A percentile compares a stretch with the other conserved stretches of the same genome.
Evolutionary conservation across 768 basidiomycete genomes (phyloP).

Genomic region (Boletus fagicola): DNA sequence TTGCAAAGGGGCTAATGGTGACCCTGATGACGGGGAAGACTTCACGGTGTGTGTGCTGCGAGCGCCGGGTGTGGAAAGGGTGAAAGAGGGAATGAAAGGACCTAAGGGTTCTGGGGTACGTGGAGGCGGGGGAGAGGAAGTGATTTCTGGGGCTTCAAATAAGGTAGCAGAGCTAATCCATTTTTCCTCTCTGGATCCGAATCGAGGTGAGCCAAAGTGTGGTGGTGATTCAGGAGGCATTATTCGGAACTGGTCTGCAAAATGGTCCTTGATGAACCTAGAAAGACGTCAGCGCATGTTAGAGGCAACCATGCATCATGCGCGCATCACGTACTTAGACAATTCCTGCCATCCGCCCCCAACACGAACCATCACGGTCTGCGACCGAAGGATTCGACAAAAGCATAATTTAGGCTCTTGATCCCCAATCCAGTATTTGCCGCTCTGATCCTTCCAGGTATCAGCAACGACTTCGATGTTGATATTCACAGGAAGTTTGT

Average conservation of each 20-base stretch:
- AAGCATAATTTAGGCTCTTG: slow-evolving; percentile 89
- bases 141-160: slow-evolving; percentile 50
- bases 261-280: slow-evolving; percentile 86
- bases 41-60: slow-evolving; percentile 45
- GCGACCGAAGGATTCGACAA: slow-evolving; percentile 85
- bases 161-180: slow-evolving; percentile 84
- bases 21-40: slow-evolving; percentile 62
- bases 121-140: slow-evolving; percentile 41
- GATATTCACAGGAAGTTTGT: slow-evolving; percentile 81
- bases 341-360: slow-evolving; percentile 94
- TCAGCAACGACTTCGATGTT: slow-evolving; percentile 78
- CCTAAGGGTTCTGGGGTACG: slow-evolving; percentile 66
- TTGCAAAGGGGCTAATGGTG: slow-evolving; percentile 77
- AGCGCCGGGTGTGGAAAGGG: slow-evolving; percentile 49
- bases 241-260: slow-evolving; percentile 78
- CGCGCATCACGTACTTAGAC: slow-evolving; percentile 62
- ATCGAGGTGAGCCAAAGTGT: slow-evolving; percentile 39
- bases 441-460: slow-evolving; percentile 89
- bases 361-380: slow-evolving; percentile 95
- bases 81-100: slow-evolving; percentile 63
- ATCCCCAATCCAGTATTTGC: slow-evolving; percentile 95
- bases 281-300: slow-evolving; percentile 9
- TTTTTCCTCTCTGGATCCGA: slow-evolving; percentile 57
- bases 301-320: background rate
- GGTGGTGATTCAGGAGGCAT: slow-evolving; percentile 62